phyloP scores from a whole-genome alignment of 495 filamentous ascomycete genomes.

The Tuber indicum region DNA sequence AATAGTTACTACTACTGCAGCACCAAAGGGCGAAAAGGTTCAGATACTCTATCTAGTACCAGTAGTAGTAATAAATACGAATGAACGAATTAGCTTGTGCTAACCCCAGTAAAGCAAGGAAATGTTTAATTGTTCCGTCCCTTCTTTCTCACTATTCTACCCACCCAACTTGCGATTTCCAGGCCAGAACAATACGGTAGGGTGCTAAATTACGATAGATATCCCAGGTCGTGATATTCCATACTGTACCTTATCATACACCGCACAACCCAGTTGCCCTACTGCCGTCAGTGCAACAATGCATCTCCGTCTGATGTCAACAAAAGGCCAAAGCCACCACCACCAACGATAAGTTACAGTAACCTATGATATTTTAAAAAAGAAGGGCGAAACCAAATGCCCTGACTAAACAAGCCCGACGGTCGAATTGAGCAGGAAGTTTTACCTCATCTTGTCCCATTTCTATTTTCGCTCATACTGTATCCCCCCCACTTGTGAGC shows the following conservation, averaged over 20 bases:
- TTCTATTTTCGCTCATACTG: background rate
- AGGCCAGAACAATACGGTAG: no score
- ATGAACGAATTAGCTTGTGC: background rate
- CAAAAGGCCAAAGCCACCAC: background rate
- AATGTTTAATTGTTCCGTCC: background rate
- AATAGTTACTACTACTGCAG: background rate
- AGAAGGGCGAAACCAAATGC: background rate
- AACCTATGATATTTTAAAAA: background rate
- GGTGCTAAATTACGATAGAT: no score
- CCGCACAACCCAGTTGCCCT: no score
- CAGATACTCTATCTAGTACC: background rate
- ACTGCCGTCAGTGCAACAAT: background rate
- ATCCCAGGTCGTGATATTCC: no score
- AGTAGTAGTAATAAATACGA: background rate
- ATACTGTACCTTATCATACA: no score
- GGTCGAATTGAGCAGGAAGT: background rate
- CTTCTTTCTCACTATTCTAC: background rate
- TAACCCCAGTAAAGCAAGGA: no score
- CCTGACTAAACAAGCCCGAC: background rate
- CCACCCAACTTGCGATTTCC: no score
- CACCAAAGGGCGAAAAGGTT: background rate
- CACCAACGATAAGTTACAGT: background rate
- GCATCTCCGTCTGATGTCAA: background rate
- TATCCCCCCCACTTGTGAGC: background rate
- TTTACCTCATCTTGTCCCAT: background rate